phyloP scores from a whole-genome alignment of 2,329 filamentous ascomycete species.

The Talaromyces sp. region DNA sequence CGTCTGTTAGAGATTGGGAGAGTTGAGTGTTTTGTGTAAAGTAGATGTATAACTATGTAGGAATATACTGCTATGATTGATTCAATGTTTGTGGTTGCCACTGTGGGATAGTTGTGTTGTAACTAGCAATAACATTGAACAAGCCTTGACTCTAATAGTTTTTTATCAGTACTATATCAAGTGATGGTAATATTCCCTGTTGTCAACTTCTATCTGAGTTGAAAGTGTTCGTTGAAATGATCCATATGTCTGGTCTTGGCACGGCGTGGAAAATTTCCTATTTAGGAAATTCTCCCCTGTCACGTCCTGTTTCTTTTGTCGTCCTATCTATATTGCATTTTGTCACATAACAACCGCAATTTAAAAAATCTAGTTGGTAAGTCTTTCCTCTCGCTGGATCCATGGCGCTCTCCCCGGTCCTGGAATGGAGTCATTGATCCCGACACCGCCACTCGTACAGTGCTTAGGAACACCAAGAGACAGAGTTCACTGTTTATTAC shows the following conservation, averaged over 20 bases:
- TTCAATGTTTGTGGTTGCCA: not conserved
- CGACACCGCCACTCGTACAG: constrained; percentile 30
- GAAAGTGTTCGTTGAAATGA: not conserved
- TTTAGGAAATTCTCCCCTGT: not conserved
- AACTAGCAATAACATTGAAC: too few species aligned
- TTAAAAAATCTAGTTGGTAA: not conserved
- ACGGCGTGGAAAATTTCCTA: not conserved
- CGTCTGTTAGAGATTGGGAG: not conserved
- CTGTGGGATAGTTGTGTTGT: not conserved
- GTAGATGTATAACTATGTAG: not conserved
- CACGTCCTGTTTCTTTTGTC: not conserved
- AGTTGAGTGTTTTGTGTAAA: not conserved
- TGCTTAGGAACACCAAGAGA: constrained; percentile 57
- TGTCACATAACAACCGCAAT: not conserved
- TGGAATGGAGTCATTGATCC: constrained; percentile 35
- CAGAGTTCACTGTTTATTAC: constrained; percentile 51
- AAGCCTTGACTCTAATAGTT: not conserved
- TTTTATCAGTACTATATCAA: not conserved
- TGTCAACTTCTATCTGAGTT: not conserved
- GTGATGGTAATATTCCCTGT: not conserved
- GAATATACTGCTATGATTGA: not conserved
- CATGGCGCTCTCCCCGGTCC: constrained; percentile 52
- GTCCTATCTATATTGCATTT: not conserved
- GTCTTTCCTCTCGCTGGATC: constrained; percentile 27
- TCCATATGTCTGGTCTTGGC: not conserved